These are phyloP conservation scores for Sutorius australiensis DNA, from an alignment of 768 basidiomycete species.

Conservation along the genomic window DNA sequence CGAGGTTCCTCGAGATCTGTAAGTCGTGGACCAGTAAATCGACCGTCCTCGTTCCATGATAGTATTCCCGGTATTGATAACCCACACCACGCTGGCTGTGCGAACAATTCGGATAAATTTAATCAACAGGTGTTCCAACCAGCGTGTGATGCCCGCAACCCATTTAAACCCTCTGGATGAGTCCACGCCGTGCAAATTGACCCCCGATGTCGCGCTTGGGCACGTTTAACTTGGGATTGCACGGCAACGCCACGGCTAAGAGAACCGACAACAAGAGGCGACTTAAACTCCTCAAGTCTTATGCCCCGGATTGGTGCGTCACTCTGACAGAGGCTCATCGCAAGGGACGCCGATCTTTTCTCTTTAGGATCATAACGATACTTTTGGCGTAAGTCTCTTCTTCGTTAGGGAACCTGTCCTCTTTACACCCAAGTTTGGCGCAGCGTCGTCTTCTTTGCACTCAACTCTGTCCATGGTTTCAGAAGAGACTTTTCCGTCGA, in stretches of 20 bases:
- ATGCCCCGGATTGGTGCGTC: slow-evolving; percentile 73
- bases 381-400: slow-evolving; percentile 50
- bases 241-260: slow-evolving; percentile 9
- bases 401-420: background rate
- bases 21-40: background rate
- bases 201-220: slow-evolving; percentile 13
- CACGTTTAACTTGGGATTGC: slow-evolving; percentile 5
- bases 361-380: slow-evolving; percentile 62
- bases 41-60: background rate
- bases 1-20: background rate
- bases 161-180: background rate
- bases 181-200: background rate
- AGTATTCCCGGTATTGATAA: no score
- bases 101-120: background rate
- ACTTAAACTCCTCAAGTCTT: slow-evolving; percentile 52
- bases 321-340: background rate
- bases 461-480: slow-evolving; percentile 68
- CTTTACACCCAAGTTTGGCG: background rate
- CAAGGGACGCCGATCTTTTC: background rate
- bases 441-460: slow-evolving; percentile 59
- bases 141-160: background rate
- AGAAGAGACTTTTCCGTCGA: slow-evolving; percentile 72
- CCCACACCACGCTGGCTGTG: background rate
- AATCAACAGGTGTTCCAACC: background rate
- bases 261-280: slow-evolving; percentile 26